Evolutionary conservation across 2,329 filamentous ascomycete species (phyloP), one percentile per base, ranked within the genome.

Genomic region (Paracoccidioides lutzii): DNA sequence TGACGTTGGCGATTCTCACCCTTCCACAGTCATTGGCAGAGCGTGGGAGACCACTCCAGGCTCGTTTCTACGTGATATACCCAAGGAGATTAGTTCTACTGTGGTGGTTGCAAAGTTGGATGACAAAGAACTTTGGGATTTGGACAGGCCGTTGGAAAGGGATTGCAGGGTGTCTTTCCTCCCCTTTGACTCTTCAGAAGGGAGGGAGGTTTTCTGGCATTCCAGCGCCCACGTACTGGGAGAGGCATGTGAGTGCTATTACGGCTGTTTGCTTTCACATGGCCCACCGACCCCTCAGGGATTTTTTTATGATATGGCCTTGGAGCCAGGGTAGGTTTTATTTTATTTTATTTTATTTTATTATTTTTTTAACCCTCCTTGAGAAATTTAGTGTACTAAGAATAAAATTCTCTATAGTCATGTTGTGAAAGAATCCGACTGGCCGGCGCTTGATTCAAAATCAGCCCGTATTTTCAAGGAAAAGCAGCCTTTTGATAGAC

Each of bases 201-300:
- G 89, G 65, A 90, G 93, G 75, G 88, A 88, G 70, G 91, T 97
- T 56, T 98, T 96, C 76, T 98, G 91, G 91, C 93, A 97, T 73
- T 95, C 89, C 22, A 91, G 86, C 65, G 93, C 93, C 46, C 93
- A 98, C 71, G 85, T 95, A 61, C 81, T 98, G n/a, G 93, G 93
- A 63, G 93, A 97, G 73, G 90, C 90, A 58, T 87, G 86, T 52
- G 93, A 98, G 74, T 81, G 87, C 67, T 81, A 90, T 65, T 98
- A 90, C 68, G 88, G 90, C 58, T 96, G 91, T 74, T 85, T 88
- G 64, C 81, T 96, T 48, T 96, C 90, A 71, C 94, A 96, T 69
- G 93, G 93, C 30, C 93, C 93, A 38, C 93, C 89, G 8, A 90
- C 91, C 46, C 83, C 90, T 54, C 85, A 90, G 71, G 91, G 90